A percentile compares a stretch with the other conserved stretches of the same genome.
These are phyloP conservation scores for Pyrrhoderma noxium DNA, from an alignment of 1,284 basidiomycete genomes.

Conservation along the genomic window DNA sequence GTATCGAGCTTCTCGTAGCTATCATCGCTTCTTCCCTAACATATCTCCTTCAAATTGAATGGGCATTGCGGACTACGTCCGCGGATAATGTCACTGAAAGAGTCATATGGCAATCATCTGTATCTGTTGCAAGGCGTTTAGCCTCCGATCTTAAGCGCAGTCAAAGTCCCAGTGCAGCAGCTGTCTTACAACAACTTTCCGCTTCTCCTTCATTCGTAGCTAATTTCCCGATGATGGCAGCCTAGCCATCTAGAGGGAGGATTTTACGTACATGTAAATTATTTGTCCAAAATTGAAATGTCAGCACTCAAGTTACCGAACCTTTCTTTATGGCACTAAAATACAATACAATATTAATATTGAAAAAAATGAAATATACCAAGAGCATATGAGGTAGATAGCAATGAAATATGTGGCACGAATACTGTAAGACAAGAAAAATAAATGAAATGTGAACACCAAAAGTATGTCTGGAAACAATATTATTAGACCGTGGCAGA, in stretches of 20 bases:
- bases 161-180: constrained; percentile 43
- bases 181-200: constrained; percentile 50
- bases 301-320: not conserved
- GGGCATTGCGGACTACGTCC: constrained; percentile 42
- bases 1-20: constrained; percentile 52
- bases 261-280: not conserved
- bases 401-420: too few relatives aligned
- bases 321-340: too few relatives aligned
- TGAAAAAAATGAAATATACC: too few relatives aligned
- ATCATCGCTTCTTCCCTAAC: constrained; percentile 59
- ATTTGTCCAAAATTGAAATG: not conserved
- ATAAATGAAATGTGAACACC: too few relatives aligned
- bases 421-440: too few relatives aligned
- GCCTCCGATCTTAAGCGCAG: constrained; percentile 48
- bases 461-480: too few relatives aligned
- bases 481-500: constrained; percentile 35
- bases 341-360: too few relatives aligned
- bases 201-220: constrained; percentile 58
- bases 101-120: constrained; percentile 48
- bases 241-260: not conserved
- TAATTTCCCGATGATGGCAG: constrained; percentile 59
- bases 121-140: constrained; percentile 54
- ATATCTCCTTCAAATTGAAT: constrained; percentile 59
- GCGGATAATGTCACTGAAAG: constrained; percentile 38
- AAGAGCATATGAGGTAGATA: too few relatives aligned